Percentiles rank a stretch among this genome's conserved stretches.
Conservation (phyloP, 1,284 basidiomycete genomes). For the Porodaedalea pini region DNA sequence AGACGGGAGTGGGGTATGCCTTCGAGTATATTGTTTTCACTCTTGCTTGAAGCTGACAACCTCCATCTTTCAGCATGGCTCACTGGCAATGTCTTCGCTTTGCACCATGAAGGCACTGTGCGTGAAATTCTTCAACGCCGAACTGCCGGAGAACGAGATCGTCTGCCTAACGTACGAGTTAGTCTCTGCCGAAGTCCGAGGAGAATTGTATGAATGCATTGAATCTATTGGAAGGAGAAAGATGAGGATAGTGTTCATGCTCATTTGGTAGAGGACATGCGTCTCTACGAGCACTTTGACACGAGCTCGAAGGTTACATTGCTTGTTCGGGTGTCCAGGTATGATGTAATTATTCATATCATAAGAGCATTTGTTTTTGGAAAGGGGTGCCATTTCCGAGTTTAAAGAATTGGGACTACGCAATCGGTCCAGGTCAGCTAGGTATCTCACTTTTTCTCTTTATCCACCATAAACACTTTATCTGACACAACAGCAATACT, state of each 20-base stretch:
- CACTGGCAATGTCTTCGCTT: conserved; percentile 24
- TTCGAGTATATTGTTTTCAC: not conserved
- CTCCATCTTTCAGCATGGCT: conserved; percentile 23
- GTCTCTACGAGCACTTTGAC: conserved; percentile 22
- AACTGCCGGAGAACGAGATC: conserved; percentile 24
- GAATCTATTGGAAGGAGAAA: conserved; percentile 5
- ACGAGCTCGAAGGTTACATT: conserved; percentile 22
- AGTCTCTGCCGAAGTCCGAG: conserved; percentile 18
- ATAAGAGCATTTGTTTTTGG: too few relatives aligned
- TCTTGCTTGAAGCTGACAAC: not conserved
- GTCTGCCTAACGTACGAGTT: conserved; percentile 23
- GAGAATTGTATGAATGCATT: not conserved
- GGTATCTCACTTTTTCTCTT: too few relatives aligned
- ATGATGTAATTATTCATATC: too few relatives aligned
- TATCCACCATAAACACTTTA: too few relatives aligned
- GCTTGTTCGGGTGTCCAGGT: too few relatives aligned
- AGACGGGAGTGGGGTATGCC: conserved; percentile 24
- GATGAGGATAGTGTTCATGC: not conserved
- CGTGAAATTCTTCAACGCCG: conserved; percentile 24
- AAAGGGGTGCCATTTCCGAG: too few relatives aligned
- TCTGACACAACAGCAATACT: too few relatives aligned
- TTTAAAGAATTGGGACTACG: too few relatives aligned
- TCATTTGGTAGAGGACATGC: conserved; percentile 20
- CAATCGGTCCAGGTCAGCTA: too few relatives aligned
- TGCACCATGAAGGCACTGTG: conserved; percentile 24